Evolutionary conservation across 331 rosid species (phyloP).

Genomic region (Telfairia occidentalis): DNA sequence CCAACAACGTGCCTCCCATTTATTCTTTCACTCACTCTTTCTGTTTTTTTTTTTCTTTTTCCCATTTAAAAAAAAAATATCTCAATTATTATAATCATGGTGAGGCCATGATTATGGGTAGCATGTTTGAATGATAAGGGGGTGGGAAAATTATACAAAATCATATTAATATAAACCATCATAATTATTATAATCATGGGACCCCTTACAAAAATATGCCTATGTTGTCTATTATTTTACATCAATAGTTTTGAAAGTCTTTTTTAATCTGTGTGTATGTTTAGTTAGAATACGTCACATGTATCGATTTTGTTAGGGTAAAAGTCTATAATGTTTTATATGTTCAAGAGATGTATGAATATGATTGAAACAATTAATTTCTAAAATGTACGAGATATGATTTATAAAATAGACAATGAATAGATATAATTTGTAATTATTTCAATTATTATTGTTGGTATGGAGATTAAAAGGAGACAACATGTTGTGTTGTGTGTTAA

Average conservation of each 20-base stretch:
- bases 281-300: too few relatives aligned
- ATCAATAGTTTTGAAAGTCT: neutral
- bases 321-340: too few relatives aligned
- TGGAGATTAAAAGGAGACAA: neutral
- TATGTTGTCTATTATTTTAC: neutral
- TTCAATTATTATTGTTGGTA: neutral
- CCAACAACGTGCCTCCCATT: slow-evolving; percentile 12
- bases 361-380: neutral
- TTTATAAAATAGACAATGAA: neutral
- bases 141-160: neutral
- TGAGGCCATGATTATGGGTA: slow-evolving; percentile 15
- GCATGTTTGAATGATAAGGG: slow-evolving; percentile 12
- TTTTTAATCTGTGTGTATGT: neutral
- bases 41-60: neutral
- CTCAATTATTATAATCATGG: neutral
- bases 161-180: neutral
- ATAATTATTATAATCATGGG: neutral
- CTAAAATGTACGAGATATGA: neutral
- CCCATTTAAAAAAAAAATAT: neutral
- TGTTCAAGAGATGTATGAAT: neutral
- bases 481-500: slow-evolving; percentile 5
- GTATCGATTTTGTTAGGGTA: neutral
- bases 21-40: neutral
- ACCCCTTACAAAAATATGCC: neutral
- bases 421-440: neutral